Evolutionary conservation across 371 early-diverging fungal genomes (phyloP).

Genomic region (Dichotomocladium elegans): DNA sequence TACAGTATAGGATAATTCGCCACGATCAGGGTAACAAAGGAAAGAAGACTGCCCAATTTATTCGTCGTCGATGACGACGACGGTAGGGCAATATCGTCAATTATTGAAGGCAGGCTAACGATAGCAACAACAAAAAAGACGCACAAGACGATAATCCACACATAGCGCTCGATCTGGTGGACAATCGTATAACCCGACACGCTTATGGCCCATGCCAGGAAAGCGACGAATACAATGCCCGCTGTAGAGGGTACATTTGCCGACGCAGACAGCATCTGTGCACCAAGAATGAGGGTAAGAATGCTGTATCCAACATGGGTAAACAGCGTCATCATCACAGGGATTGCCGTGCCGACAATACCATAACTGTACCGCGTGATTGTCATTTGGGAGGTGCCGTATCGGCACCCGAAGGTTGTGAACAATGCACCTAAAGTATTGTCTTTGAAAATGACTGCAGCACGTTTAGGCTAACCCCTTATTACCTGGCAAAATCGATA

Average conservation of each 20-base stretch:
- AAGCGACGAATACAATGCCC: background rate
- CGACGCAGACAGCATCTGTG: background rate
- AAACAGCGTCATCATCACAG: slow-evolving; percentile 1
- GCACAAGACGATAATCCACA: too few relatives aligned
- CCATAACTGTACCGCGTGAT: slow-evolving; percentile 13
- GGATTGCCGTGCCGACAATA: background rate
- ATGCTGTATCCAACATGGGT: slow-evolving; percentile 3
- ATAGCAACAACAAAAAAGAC: too few relatives aligned
- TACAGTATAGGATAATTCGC: too few relatives aligned
- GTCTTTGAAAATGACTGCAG: background rate
- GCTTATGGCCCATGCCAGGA: too few relatives aligned
- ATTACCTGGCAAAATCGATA: background rate
- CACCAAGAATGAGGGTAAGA: background rate
- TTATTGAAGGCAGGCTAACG: too few relatives aligned
- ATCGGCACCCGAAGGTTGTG: slow-evolving; percentile 7
- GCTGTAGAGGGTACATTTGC: background rate
- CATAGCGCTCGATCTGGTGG: too few relatives aligned
- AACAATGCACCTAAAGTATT: slow-evolving; percentile 10
- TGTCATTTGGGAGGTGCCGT: slow-evolving; percentile 10
- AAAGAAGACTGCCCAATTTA: too few relatives aligned
- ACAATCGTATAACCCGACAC: too few relatives aligned
- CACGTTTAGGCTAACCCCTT: background rate
- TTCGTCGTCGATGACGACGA: too few relatives aligned
- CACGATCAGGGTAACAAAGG: too few relatives aligned
- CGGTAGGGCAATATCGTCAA: too few relatives aligned